Conservation (phyloP, 768 basidiomycete genomes). For the Hygrocybe coccinea region DNA sequence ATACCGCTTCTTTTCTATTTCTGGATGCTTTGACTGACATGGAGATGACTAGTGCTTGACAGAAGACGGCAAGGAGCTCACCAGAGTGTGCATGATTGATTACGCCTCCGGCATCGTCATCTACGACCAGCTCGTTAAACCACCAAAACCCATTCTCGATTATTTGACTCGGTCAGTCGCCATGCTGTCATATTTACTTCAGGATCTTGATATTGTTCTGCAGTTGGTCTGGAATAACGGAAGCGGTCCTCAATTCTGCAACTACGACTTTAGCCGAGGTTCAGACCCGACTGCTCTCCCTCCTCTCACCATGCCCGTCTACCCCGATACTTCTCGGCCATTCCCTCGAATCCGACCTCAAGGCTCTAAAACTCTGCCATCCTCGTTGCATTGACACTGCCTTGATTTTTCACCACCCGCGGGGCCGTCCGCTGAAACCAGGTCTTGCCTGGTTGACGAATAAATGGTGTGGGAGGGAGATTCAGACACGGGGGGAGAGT, state of each 20-base stretch:
- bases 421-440: constrained; percentile 89
- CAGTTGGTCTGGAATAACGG: constrained; percentile 93
- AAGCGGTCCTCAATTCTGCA: constrained; percentile 57
- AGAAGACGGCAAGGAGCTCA: constrained; percentile 84
- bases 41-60: constrained; percentile 64
- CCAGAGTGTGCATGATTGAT: constrained; percentile 81
- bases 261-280: constrained; percentile 78
- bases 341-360: constrained; percentile 91
- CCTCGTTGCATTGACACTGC: constrained; percentile 90
- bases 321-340: constrained; percentile 88
- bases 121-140: constrained; percentile 89
- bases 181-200: not conserved
- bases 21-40: not conserved
- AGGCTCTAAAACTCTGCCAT: constrained; percentile 81
- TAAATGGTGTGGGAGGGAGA: constrained; percentile 87
- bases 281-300: constrained; percentile 60
- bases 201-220: not conserved
- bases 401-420: constrained; percentile 84
- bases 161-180: constrained; percentile 71
- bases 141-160: constrained; percentile 75
- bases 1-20: not conserved
- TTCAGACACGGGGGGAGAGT: constrained; percentile 77
- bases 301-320: constrained; percentile 44
- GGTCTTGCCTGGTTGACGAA: constrained; percentile 96
- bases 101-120: constrained; percentile 64